Percentiles rank a stretch among this genome's conserved stretches.
phyloP scores from a whole-genome alignment of 2,329 filamentous ascomycete species.

The Talaromyces sp. region DNA sequence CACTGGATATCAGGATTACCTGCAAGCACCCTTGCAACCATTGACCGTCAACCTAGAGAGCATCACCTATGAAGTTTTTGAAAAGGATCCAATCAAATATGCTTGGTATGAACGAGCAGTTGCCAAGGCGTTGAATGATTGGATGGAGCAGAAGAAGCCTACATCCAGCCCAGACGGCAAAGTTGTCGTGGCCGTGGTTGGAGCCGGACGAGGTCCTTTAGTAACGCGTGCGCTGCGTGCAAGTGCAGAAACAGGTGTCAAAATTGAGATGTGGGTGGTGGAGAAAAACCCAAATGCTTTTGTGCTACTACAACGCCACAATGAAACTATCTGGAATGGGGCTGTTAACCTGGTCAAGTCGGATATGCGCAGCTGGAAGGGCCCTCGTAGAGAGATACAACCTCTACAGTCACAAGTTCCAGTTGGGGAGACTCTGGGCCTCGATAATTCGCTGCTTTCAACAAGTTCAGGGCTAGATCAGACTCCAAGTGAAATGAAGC shows the following conservation, averaged over 20 bases:
- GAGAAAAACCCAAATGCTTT: constrained; percentile 99
- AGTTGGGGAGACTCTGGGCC: constrained; percentile 23
- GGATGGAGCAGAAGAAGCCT: constrained; percentile 65
- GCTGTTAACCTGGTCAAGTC: constrained; percentile 85
- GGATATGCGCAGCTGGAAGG: constrained; percentile 95
- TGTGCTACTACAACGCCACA: constrained; percentile 83
- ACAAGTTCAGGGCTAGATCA: constrained; percentile 10
- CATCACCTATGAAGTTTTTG: constrained; percentile 96
- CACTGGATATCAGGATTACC: constrained; percentile 79
- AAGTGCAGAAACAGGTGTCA: constrained; percentile 66
- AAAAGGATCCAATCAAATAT: constrained; percentile 97
- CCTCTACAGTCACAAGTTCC: constrained; percentile 3
- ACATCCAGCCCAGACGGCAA: constrained; percentile 64
- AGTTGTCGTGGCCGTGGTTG: constrained; percentile 84
- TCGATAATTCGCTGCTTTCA: constrained; percentile 20
- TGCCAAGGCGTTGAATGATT: constrained; percentile 72
- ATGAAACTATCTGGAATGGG: constrained; percentile 71
- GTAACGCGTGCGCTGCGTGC: constrained; percentile 82
- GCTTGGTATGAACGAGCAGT: constrained; percentile 89
- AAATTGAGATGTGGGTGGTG: constrained; percentile 82
- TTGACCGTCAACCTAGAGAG: constrained; percentile 95
- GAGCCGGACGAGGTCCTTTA: constrained; percentile 85
- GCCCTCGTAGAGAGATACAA: constrained; percentile 47
- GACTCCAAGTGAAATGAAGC: constrained; percentile 14
- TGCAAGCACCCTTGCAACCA: constrained; percentile 90